Base-by-base conservation (phyloP, 805 yeast genomes). In the Myxozyma mucilagina region DNA sequence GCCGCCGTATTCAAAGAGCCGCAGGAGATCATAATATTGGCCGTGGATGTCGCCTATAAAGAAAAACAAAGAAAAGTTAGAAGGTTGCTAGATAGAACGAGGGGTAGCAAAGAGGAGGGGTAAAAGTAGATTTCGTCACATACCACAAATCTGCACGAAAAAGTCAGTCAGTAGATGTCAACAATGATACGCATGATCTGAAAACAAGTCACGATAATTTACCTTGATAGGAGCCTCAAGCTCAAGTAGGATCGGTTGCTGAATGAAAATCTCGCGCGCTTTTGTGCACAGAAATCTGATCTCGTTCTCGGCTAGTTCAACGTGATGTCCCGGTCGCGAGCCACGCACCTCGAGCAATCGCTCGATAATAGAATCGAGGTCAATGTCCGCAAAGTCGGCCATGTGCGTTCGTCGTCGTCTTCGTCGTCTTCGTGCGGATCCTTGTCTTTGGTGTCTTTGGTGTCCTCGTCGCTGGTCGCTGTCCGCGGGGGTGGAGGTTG, bases 321-420 rank as follows among this genome's bases (percentile, higher is more conserved):
- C 99, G 74, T 90, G 97, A 75, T 90, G 92, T 43, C 99, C 99
- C 18, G 99, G 99, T 76, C 97, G 87, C 64, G 97, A 90, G 66
- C 98, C 99, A 77, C 99, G 87, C 56, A 94, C 99, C 77, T 94
- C 98, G 70, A 93, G 82, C 72, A 93, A 83, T 82, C 98, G 86
- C 79, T 93, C 98, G 75, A 93, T 94, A 72, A 93, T 92, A 73
- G 97, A 90, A 77, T 93, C 99, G 72, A 93, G 88, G 75, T 94
- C 98, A 56, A 96, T 96, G 77, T 93, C 96, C 74, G 79, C 53
- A 48, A 59, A 51, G 56, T 60, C 63, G n/a, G 63, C 59, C 63
- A 60, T 60, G 29, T 24, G 29, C 29, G 29, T 24, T 24, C 29
- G 29, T 24, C 29, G 2, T 24, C 29, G 29, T 24, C 29, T 2